These are phyloP conservation scores for Myrica gale DNA, from an alignment of 306 rosid genomes.

Conservation along the genomic window DNA sequence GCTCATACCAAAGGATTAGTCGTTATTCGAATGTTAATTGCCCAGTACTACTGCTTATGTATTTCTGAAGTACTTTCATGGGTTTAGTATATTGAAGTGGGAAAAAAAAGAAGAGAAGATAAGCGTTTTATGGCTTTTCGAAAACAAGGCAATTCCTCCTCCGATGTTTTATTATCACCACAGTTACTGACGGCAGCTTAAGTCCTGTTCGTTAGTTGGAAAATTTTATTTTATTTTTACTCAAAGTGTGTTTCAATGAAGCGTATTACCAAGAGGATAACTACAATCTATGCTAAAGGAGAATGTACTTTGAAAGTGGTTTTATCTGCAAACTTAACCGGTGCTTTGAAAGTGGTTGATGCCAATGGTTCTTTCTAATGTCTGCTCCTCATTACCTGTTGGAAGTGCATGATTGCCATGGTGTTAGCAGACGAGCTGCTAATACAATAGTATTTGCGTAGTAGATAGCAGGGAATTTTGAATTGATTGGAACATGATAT, in stretches of 20 bases:
- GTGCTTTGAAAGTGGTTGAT: neutral
- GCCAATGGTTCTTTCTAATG: slow-evolving; percentile 2
- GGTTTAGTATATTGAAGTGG: neutral
- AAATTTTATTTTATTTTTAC: neutral
- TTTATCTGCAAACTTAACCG: neutral
- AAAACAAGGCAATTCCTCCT: neutral
- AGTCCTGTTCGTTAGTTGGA: neutral
- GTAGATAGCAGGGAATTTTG: neutral
- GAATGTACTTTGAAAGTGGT: neutral
- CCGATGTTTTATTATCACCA: neutral
- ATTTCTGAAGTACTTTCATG: neutral
- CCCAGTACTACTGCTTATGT: neutral
- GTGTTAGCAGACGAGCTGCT: neutral
- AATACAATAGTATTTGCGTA: neutral
- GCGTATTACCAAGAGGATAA: neutral
- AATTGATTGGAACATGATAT: neutral
- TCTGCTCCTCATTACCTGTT: neutral
- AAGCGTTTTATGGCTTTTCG: neutral
- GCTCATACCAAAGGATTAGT: neutral
- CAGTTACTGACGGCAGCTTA: neutral
- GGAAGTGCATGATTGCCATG: neutral
- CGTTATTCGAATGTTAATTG: neutral
- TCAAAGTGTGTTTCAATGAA: neutral
- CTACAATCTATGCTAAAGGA: neutral
- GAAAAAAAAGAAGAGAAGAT: too few relatives aligned